Base-by-base conservation (phyloP, 345 rosid genomes). In the Pelargonium nanum region DNA sequence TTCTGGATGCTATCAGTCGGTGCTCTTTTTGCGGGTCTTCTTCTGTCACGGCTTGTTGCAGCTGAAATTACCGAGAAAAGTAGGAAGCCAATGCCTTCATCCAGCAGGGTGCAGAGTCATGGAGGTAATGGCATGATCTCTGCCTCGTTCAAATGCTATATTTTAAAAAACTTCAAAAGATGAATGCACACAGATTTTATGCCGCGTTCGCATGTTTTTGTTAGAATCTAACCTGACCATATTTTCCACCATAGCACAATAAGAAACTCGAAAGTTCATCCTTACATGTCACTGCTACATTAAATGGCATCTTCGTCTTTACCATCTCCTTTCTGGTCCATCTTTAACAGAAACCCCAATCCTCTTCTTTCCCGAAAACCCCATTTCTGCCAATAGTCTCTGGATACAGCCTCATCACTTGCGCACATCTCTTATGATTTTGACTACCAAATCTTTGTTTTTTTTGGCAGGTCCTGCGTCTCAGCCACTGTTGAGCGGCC, bases 21-120 rank as follows among this genome's bases (percentile, higher is more conserved):
- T 17, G 97, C 96, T 44, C 83, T 89, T 19, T 67, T 84, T 28
- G 97, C 99, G 26, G 84, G 93, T 9, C 79, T 89, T 75, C 88
- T 89, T 65, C 71, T 89, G 57, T 80, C 94, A 10, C 79, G 79
- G 40, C 77, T 81, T 64, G 91, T 93, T 54, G 24, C 66, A 0
- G 65, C 68, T 1, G 92, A 86, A 78, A 71, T 83, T 21, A 15
- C 68, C 2, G 85, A 84, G 65, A 81, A 66, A 56, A 58, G 54
- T 23, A 34, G 57, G 22, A 68, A 55, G 57, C 66, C 24, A 2
- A 44, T 48, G 53, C 66, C 65, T 44, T 24, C 61, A 30, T 50
- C 70, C 17, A 48, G 25, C 16, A 61, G 34, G 28, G 48, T 22
- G 61, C 81, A 56, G 51, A 62, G 56, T 67, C 56, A n/a, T 55